phyloP scores from a whole-genome alignment of 225 moss, liverwort and hornwort species.

The Sphagnum tenellum region DNA sequence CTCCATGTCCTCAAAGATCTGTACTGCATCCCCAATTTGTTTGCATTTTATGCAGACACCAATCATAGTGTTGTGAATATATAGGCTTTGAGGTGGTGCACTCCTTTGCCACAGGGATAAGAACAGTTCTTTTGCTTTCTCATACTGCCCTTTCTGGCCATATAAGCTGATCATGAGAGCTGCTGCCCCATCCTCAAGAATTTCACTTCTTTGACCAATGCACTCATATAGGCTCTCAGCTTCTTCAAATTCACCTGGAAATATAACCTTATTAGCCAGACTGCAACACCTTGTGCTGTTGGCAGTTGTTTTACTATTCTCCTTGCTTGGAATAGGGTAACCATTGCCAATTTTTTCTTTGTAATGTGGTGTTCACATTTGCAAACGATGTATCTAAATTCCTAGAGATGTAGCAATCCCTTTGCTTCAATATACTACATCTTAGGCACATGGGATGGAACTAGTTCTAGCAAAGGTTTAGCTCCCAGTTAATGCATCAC shows the following conservation, averaged over 20 bases:
- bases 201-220: constrained; percentile 38
- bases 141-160: constrained; percentile 40
- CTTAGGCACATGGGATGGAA: too few relatives aligned
- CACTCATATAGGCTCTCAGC: constrained; percentile 46
- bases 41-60: constrained; percentile 57
- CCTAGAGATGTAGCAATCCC: too few relatives aligned
- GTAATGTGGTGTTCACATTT: too few relatives aligned
- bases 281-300: too few relatives aligned
- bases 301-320: too few relatives aligned
- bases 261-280: not conserved
- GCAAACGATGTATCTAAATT: too few relatives aligned
- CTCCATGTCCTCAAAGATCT: constrained; percentile 52
- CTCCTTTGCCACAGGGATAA: constrained; percentile 21
- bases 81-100: constrained; percentile 22
- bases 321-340: too few relatives aligned
- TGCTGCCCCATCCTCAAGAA: constrained; percentile 38
- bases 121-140: constrained; percentile 63
- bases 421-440: too few relatives aligned
- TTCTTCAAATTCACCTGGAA: constrained; percentile 60
- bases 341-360: too few relatives aligned
- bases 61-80: constrained; percentile 62
- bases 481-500: too few relatives aligned
- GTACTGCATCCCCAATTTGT: constrained; percentile 50
- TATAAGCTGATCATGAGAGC: constrained; percentile 66
- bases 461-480: too few relatives aligned